Percentiles rank a stretch among this genome's conserved stretches.
These are phyloP conservation scores for Paramecium octaurelia DNA, from an alignment of 73 alveolate species.

Conservation along the genomic window DNA sequence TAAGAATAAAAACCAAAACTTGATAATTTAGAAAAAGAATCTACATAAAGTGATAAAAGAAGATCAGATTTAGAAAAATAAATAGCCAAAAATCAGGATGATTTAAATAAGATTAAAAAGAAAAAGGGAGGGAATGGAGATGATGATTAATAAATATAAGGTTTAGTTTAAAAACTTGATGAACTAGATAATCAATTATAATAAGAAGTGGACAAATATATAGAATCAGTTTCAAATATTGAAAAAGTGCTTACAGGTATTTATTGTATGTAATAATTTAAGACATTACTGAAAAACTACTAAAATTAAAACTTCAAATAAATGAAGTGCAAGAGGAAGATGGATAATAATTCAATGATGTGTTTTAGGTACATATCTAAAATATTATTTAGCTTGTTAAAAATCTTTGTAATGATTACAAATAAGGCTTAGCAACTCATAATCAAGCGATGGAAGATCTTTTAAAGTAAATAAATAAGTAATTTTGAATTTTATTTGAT, in stretches of 20 bases:
- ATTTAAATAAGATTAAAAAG: not conserved
- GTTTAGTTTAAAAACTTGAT: not conserved
- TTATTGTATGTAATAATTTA: not conserved
- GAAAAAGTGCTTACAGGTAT: constrained; percentile 1
- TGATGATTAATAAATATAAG: not conserved
- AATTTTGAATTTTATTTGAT: not conserved
- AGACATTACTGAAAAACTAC: constrained; percentile 34
- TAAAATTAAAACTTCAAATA: not conserved
- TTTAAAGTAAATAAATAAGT: not conserved
- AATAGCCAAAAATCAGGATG: not conserved
- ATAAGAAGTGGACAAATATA: constrained; percentile 12
- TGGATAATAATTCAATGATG: not conserved
- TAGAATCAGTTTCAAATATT: not conserved
- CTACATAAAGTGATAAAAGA: not conserved
- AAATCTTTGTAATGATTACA: not conserved
- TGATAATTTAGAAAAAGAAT: constrained; percentile 16
- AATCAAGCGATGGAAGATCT: constrained; percentile 31
- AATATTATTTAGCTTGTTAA: constrained; percentile 10
- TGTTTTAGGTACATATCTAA: not conserved
- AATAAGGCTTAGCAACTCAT: not conserved
- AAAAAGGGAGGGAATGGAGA: not conserved
- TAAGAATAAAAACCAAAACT: not conserved
- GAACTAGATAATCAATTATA: not conserved
- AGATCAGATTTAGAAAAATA: not conserved
- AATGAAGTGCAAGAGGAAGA: constrained; percentile 25